Percentiles rank a stretch among this genome's conserved stretches.
Conservation (phyloP, 1,139 yeast species). For the Zygotorulaspora mrakii region DNA sequence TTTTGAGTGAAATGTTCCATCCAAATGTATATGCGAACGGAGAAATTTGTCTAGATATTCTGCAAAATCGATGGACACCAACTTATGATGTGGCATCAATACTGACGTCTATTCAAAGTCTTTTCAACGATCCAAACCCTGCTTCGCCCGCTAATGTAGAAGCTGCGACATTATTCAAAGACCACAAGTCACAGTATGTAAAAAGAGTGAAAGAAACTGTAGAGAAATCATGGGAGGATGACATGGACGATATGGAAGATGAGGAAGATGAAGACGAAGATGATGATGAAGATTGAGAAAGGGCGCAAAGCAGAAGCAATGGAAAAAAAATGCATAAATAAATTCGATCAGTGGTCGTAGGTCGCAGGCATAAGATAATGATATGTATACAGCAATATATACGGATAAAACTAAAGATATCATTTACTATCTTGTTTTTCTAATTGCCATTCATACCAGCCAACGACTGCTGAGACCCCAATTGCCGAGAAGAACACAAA, state of each 20-base stretch:
- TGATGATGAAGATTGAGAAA: conserved; percentile 37
- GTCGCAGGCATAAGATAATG: conserved; percentile 3
- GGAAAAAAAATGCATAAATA: too few relatives aligned
- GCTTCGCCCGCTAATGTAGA: conserved; percentile 97
- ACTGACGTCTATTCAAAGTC: conserved; percentile 75
- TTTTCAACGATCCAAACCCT: conserved; percentile 92
- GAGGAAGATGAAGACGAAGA: conserved; percentile 64
- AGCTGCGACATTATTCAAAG: conserved; percentile 93
- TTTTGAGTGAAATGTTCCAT: conserved; percentile 92
- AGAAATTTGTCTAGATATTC: conserved; percentile 89
- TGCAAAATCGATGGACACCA: conserved; percentile 98
- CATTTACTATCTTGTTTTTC: conserved; percentile 4
- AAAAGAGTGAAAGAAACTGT: conserved; percentile 92
- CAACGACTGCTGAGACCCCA: conserved; percentile 9
- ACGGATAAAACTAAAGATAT: conserved; percentile 6
- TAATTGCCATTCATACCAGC: conserved; percentile 11
- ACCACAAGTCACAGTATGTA: conserved; percentile 87
- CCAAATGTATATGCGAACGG: conserved; percentile 97
- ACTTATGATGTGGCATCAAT: conserved; percentile 98
- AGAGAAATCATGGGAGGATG: conserved; percentile 86
- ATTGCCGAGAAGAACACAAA: conserved; percentile 14
- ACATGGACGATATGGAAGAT: conserved; percentile 63
- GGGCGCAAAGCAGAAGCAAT: too few relatives aligned
- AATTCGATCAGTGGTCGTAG: not conserved
- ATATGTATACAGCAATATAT: conserved; percentile 8